Evolutionary conservation across 495 filamentous ascomycete species (phyloP), one percentile per base, ranked within the genome.

Genomic region (Viridothelium virens): DNA sequence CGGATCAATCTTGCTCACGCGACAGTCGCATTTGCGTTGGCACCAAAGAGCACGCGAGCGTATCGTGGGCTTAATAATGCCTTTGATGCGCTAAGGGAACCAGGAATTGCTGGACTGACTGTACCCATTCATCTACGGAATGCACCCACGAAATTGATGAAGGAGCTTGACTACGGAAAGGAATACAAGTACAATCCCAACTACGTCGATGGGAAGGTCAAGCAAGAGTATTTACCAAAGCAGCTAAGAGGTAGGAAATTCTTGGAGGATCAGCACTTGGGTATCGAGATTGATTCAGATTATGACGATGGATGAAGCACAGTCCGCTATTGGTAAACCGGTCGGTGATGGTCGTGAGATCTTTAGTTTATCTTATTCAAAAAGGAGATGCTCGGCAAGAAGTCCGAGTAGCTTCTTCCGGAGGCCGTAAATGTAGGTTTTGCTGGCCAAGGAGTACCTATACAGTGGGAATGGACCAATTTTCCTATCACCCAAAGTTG

Each of bases 101-200:
- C 91, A 0, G 91, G 91, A 0, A 79, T 94, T 3, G 92, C 91
- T 0, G 83, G 83, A 2, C 69, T 96, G 56, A 88, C 91, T 0
- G 83, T 98, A 11, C 94, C 94, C 33, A 74, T 95, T 46, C 94
- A 98, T 77, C 76, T 98, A 63, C 77, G 94, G 53, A 97, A 97
- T 75, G 93, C 93, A 9, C 92, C 92, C 1, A 97, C 94, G 6
- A 83, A 85, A 71, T 71, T 97, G 70, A 95, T 98, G 94, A 89
- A 90, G 70, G 93, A 97, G 72, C 76, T 97, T 61, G 92, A 91
- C 1, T 91, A 91, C 69, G 94, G 94, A 10, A 87, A 82, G 62
- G 91, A 90, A 74, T 98, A 98, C 74, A 98, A 98, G 73, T 98
- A 98, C 75, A 95, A 95, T 71, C 94, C 94, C 0, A 87, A 91